Percentiles rank a stretch among this genome's conserved stretches.
Evolutionary conservation across 176 grass and related monocot genomes (phyloP).

Genomic region (Stipa capillata): DNA sequence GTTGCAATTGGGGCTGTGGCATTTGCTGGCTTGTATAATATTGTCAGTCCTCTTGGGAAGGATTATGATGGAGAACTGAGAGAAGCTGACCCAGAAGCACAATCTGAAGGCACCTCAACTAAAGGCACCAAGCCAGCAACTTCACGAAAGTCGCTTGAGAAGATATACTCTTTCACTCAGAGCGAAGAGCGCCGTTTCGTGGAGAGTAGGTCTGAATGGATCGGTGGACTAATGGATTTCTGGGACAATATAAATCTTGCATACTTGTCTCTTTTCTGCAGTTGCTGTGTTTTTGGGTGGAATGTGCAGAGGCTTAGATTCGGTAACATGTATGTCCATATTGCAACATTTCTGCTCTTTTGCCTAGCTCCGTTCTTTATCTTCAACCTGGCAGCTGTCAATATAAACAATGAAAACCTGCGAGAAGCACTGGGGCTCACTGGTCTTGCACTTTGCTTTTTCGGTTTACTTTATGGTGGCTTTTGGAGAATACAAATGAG

Average conservation of each 20-base stretch:
- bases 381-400: slow-evolving; percentile 84
- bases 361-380: slow-evolving; percentile 90
- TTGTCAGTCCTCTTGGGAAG: slow-evolving; percentile 82
- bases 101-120: slow-evolving; percentile 2
- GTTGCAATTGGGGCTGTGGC: slow-evolving; percentile 47
- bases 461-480: slow-evolving; percentile 83
- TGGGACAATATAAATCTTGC: slow-evolving; percentile 62
- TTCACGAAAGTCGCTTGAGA: slow-evolving; percentile 21
- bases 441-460: slow-evolving; percentile 59
- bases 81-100: slow-evolving; percentile 56
- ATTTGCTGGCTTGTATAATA: slow-evolving; percentile 62
- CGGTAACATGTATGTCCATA: slow-evolving; percentile 96
- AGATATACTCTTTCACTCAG: slow-evolving; percentile 50
- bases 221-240: slow-evolving; percentile 65
- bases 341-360: slow-evolving; percentile 78
- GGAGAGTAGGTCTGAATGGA: slow-evolving; percentile 62
- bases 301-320: slow-evolving; percentile 96
- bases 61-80: slow-evolving; percentile 38
- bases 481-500: slow-evolving; percentile 98
- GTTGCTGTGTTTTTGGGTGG: slow-evolving; percentile 96
- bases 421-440: slow-evolving; percentile 42
- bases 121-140: slow-evolving; percentile 8
- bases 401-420: slow-evolving; percentile 54
- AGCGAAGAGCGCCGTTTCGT: slow-evolving; percentile 34
- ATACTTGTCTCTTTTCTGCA: slow-evolving; percentile 77